A percentile compares a stretch with the other conserved stretches of the same genome.
Evolutionary conservation across 306 rosid species (phyloP).

Genomic region (Vachellia pachyceras): DNA sequence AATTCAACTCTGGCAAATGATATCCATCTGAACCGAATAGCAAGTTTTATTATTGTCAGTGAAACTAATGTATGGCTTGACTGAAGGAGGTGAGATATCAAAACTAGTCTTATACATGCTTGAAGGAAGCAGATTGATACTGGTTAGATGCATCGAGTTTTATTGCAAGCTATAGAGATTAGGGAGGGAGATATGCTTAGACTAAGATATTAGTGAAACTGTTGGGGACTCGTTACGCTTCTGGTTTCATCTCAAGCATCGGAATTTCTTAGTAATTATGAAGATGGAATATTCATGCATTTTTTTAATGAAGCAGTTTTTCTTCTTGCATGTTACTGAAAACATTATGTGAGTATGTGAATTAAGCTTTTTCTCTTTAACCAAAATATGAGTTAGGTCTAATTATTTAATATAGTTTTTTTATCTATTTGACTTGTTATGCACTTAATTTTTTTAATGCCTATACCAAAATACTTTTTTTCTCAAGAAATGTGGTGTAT

Average conservation of each 20-base stretch:
- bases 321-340: background rate
- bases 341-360: background rate
- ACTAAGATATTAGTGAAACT: background rate
- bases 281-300: background rate
- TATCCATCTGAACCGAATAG: background rate
- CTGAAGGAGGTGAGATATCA: background rate
- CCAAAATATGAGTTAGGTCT: background rate
- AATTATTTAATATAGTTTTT: no score
- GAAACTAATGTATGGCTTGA: background rate
- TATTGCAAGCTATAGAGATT: background rate
- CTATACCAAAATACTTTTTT: conserved; percentile 14
- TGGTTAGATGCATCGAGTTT: background rate
- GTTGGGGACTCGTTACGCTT: background rate
- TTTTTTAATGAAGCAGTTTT: background rate
- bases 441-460: background rate
- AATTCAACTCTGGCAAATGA: conserved; percentile 9
- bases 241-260: background rate
- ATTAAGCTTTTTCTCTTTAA: background rate
- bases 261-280: background rate
- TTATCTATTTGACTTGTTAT: background rate
- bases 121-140: background rate
- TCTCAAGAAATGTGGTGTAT: conserved; percentile 6
- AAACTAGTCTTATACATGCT: background rate
- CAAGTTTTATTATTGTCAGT: background rate
- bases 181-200: background rate